phyloP scores from a whole-genome alignment of 2,329 filamentous ascomycete genomes.

The Trichoderma afroharzianum region DNA sequence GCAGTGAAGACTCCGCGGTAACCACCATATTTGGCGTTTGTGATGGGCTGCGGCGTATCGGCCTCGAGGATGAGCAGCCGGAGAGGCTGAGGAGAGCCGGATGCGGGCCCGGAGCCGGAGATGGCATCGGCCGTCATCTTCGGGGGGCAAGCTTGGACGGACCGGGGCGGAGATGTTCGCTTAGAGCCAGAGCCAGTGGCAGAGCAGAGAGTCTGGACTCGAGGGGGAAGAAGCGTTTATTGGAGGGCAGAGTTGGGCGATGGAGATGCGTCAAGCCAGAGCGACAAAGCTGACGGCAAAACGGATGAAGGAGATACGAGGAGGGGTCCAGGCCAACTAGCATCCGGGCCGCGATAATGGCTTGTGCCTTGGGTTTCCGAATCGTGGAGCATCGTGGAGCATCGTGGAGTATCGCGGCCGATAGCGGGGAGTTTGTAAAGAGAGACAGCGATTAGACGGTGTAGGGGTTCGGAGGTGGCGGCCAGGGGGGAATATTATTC shows the following conservation, averaged over 20 bases:
- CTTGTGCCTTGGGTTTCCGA: neutral
- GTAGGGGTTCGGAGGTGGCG: slow-evolving; percentile 2
- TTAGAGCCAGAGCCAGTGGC: neutral
- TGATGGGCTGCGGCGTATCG: slow-evolving; percentile 68
- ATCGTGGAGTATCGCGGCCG: slow-evolving; percentile 14
- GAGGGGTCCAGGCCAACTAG: neutral
- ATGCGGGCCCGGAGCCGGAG: slow-evolving; percentile 13
- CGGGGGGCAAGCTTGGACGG: neutral
- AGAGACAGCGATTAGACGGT: slow-evolving; percentile 7
- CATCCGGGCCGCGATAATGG: neutral
- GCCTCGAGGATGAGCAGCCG: slow-evolving; percentile 86
- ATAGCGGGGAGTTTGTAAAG: slow-evolving; percentile 1
- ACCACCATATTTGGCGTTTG: slow-evolving; percentile 61
- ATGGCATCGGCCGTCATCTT: slow-evolving; percentile 13
- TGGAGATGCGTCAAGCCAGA: slow-evolving; percentile 5
- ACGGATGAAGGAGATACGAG: neutral
- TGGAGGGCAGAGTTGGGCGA: neutral
- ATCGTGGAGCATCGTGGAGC: slow-evolving; percentile 17
- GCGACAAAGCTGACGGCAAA: neutral
- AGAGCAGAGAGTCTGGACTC: neutral
- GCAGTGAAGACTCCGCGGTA: slow-evolving; percentile 70
- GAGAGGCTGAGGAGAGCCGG: slow-evolving; percentile 43
- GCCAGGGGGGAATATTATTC: slow-evolving; percentile 4
- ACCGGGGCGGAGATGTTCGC: neutral
- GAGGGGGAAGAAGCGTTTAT: neutral